A percentile compares a stretch with the other conserved stretches of the same genome.
Conservation (phyloP, 306 rosid species). For the Citrullus mucosospermus region DNA sequence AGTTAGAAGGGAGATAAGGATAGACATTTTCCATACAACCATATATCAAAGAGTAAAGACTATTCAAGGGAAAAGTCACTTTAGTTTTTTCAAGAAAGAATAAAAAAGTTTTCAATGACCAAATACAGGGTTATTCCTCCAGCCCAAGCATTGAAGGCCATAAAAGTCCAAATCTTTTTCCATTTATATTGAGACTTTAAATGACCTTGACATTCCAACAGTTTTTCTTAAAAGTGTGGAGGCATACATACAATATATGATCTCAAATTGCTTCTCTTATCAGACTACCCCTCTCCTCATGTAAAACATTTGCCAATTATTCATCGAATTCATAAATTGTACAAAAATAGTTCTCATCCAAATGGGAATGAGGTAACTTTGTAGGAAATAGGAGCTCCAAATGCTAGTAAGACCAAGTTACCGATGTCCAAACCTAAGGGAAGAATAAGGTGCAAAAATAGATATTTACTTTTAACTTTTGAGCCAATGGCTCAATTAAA, state of each 20-base stretch:
- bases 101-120: background rate
- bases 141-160: background rate
- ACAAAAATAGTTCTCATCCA: background rate
- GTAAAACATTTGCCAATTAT: background rate
- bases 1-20: background rate
- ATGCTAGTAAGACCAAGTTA: background rate
- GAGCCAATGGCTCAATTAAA: background rate
- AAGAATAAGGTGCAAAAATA: background rate
- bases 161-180: background rate
- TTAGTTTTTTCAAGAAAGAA: background rate
- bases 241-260: background rate
- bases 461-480: background rate
- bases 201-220: background rate
- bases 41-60: background rate
- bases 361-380: background rate
- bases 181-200: background rate
- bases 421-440: background rate
- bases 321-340: background rate
- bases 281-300: background rate
- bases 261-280: background rate
- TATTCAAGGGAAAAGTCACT: background rate
- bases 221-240: background rate
- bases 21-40: background rate
- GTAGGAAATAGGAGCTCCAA: background rate
- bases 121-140: background rate